Evolutionary conservation across 495 filamentous ascomycete genomes (phyloP), one percentile per base, ranked within the genome.

Genomic region (Corynascus novoguineensis): DNA sequence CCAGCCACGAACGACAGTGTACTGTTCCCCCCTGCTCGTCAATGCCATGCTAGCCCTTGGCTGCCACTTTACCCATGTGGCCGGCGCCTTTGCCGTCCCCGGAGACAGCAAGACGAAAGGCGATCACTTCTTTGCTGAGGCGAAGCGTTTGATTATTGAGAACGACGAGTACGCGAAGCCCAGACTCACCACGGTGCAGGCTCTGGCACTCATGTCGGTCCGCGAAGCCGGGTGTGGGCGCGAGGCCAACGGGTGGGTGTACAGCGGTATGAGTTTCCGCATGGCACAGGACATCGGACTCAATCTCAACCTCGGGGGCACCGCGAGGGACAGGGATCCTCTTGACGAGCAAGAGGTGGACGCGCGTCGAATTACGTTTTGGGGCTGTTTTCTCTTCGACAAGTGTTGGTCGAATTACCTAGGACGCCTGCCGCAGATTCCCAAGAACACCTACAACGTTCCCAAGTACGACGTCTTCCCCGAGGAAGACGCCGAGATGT

Each of bases 371-470:
- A 86, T 97, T 31, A 97, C 93, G 0, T 96, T 97, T 62, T 98
- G 93, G 93, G 93, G 93, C n/a, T 97, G 91, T 67, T 97, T 93
- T 72, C 74, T 96, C 24, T 95, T 98, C 66, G 93, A 98, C 74
- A 97, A 97, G 83, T 95, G 89, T 72, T 97, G 95, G 95, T 96
- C 90, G 25, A 97, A 97, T 70, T 98, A 98, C 61, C 84, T 97
- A 28, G 93, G 93, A 41, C 86, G 93, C 35, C 79, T 96, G 60
- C 93, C 93, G 12, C 95, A 97, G 65, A 73, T 97, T 22, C 84
- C 88, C 2, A 83, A 80, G 12, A 81, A 82, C 27, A 89, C 85
- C 28, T 83, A 90, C 50, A 95, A 84, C 19, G 86, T 89, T 10
- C 89, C 89, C 1, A 95, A 93, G 65, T 87, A 88, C 54, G 92